A percentile compares a stretch with the other conserved stretches of the same genome.
These are phyloP conservation scores for Fusarium brevicatenulatum DNA, from an alignment of 2,329 filamentous ascomycete species.

Conservation along the genomic window DNA sequence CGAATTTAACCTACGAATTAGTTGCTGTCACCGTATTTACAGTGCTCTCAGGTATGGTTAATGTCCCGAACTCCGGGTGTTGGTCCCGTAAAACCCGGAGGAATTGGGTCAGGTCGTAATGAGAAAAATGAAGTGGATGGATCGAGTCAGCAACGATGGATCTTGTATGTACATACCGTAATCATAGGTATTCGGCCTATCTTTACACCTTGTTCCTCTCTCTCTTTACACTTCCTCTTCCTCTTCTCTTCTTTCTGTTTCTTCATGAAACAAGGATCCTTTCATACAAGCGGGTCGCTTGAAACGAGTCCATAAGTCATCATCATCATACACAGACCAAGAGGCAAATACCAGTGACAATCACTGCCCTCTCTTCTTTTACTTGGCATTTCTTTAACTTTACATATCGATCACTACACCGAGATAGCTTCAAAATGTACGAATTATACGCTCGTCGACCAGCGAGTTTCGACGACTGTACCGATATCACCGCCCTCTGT, in stretches of 20 bases:
- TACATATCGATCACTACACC: background rate
- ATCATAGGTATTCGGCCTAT: constrained; percentile 5
- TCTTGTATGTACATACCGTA: background rate
- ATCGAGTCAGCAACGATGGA: constrained; percentile 20
- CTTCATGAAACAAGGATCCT: background rate
- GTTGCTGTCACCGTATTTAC: background rate
- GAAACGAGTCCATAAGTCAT: background rate
- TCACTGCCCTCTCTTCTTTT: background rate
- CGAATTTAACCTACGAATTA: constrained; percentile 11
- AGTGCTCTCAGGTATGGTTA: background rate
- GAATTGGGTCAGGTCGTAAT: background rate
- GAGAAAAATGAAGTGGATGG: background rate
- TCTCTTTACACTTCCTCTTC: background rate
- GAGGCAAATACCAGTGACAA: background rate
- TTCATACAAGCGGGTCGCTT: constrained; percentile 7
- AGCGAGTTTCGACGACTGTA: constrained; percentile 44
- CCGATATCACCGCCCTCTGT: constrained; percentile 54
- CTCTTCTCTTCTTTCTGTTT: background rate
- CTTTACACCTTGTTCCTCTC: background rate
- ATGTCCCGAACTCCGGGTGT: background rate
- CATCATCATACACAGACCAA: background rate
- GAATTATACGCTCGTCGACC: constrained; percentile 28
- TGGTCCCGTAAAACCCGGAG: constrained; percentile 1
- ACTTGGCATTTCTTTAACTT: background rate
- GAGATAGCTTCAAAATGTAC: constrained; percentile 4